A percentile compares a stretch with the other conserved stretches of the same genome.
phyloP scores from a whole-genome alignment of 75 land plant genomes.

The Pinus albicaulis region DNA sequence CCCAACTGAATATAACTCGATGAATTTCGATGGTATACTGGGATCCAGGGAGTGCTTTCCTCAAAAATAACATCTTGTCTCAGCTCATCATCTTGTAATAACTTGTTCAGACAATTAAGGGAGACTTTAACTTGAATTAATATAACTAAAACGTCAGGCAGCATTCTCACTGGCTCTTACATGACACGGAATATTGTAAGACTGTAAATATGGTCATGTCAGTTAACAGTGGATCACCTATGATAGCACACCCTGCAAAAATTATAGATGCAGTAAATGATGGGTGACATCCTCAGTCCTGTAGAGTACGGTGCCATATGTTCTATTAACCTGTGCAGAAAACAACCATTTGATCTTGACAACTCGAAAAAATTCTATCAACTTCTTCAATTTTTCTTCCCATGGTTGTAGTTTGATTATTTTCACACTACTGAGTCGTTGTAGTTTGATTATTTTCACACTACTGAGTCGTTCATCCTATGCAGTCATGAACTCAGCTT shows the following conservation, averaged over 20 bases:
- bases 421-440: conserved; percentile 35
- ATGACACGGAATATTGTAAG: conserved; percentile 75
- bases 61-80: conserved; percentile 45
- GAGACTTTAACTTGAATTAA: conserved; percentile 74
- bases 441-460: conserved; percentile 50
- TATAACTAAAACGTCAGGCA: conserved; percentile 63
- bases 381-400: too few relatives aligned
- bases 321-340: conserved; percentile 17
- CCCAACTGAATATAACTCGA: conserved; percentile 72
- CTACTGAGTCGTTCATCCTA: conserved; percentile 60
- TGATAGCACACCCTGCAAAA: conserved; percentile 51
- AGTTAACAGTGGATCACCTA: conserved; percentile 63
- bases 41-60: conserved; percentile 30
- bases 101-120: conserved; percentile 55
- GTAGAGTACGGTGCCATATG: too few relatives aligned
- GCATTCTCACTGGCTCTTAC: conserved; percentile 68
- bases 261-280: too few relatives aligned
- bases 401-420: too few relatives aligned
- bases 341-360: conserved; percentile 58
- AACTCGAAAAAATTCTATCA: conserved; percentile 42
- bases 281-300: too few relatives aligned
- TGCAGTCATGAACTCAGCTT: neutral
- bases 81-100: conserved; percentile 69
- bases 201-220: conserved; percentile 76
- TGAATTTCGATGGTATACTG: conserved; percentile 51